Conservation (phyloP, 2,329 filamentous ascomycete species). For the Fusarium sp. region DNA sequence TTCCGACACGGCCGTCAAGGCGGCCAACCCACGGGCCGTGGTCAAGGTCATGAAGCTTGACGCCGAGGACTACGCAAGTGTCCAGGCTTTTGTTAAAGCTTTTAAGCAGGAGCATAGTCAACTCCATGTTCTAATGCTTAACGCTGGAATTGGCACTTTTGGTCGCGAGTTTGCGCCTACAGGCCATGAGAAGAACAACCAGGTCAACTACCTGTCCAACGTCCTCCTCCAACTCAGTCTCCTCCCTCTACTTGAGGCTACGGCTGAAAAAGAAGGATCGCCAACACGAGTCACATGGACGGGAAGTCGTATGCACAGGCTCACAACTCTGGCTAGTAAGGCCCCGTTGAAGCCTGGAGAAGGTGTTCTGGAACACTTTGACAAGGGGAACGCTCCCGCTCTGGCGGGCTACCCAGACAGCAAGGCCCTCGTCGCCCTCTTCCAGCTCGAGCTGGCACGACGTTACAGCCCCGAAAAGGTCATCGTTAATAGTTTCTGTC, state of each 20-base stretch:
- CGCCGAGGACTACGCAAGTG: slow-evolving; percentile 21
- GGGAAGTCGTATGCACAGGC: slow-evolving; percentile 27
- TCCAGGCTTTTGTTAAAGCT: slow-evolving; percentile 4
- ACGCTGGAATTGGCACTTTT: slow-evolving; percentile 28
- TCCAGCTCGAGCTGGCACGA: slow-evolving; percentile 29
- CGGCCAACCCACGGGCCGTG: slow-evolving; percentile 15
- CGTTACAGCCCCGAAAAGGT: background rate
- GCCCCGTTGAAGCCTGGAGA: background rate
- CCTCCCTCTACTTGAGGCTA: slow-evolving; percentile 35
- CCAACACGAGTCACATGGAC: slow-evolving; percentile 32
- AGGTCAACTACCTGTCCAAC: slow-evolving; percentile 47
- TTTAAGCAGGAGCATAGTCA: background rate
- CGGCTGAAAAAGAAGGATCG: background rate
- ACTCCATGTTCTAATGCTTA: slow-evolving; percentile 30
- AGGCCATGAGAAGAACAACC: slow-evolving; percentile 42
- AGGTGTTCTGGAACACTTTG: slow-evolving; percentile 2
- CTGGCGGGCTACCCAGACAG: slow-evolving; percentile 12
- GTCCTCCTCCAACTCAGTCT: slow-evolving; percentile 38
- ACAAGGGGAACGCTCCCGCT: background rate
- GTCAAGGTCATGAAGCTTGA: slow-evolving; percentile 35
- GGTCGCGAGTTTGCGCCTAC: background rate
- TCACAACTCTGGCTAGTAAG: slow-evolving; percentile 8
- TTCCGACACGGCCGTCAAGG: slow-evolving; percentile 14
- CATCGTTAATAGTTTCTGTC: slow-evolving; percentile 4
- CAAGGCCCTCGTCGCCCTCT: slow-evolving; percentile 24